Conservation (phyloP, 768 basidiomycete genomes). For the Chiua virens region DNA sequence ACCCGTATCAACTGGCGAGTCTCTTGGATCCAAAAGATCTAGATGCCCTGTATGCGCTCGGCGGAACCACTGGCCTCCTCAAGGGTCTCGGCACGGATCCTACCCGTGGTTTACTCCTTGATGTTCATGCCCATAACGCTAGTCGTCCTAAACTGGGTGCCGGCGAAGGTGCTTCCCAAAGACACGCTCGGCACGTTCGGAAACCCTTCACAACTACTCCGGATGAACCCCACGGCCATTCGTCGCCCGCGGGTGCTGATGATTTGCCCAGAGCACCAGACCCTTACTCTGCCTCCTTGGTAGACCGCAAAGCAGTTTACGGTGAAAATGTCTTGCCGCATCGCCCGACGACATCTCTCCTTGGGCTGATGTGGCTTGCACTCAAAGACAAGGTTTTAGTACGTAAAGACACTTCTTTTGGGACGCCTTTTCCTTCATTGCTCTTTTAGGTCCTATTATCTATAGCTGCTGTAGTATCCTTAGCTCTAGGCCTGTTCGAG, state of each 20-base stretch:
- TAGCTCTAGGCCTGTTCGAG: slow-evolving; percentile 93
- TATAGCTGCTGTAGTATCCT: slow-evolving; percentile 88
- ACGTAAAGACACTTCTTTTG: slow-evolving; percentile 27
- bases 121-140: not conserved
- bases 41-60: slow-evolving; percentile 61
- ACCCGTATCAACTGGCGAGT: slow-evolving; percentile 74
- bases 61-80: slow-evolving; percentile 68
- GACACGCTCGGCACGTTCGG: slow-evolving; percentile 24
- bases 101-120: slow-evolving; percentile 42
- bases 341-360: slow-evolving; percentile 65
- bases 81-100: slow-evolving; percentile 70
- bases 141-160: slow-evolving; percentile 22
- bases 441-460: slow-evolving; percentile 73
- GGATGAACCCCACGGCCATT: slow-evolving; percentile 7
- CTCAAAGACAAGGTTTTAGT: slow-evolving; percentile 90
- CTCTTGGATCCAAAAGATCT: slow-evolving; percentile 89
- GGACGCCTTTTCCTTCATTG: slow-evolving; percentile 6
- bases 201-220: not conserved
- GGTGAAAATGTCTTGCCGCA: slow-evolving; percentile 75
- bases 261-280: slow-evolving; percentile 1
- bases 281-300: slow-evolving; percentile 43
- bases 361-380: slow-evolving; percentile 81
- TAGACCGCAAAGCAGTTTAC: slow-evolving; percentile 65
- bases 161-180: slow-evolving; percentile 33
- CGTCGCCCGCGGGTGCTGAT: slow-evolving; percentile 8